Evolutionary conservation across 2,329 filamentous ascomycete genomes (phyloP).

Genomic region (Dothideomycetes sp.): DNA sequence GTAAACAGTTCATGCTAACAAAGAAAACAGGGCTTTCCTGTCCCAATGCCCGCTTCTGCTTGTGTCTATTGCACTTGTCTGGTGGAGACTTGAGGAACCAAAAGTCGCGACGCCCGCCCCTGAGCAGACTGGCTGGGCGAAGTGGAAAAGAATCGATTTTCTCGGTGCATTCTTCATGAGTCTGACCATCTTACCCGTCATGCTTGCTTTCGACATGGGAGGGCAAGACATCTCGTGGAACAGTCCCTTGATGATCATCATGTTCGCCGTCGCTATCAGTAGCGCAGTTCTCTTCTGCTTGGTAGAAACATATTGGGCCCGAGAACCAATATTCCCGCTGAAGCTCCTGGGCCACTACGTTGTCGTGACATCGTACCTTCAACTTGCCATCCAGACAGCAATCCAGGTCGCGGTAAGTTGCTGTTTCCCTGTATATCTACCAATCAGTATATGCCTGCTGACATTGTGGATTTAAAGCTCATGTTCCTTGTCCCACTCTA

Average conservation of each 20-base stretch:
- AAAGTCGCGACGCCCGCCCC: slow-evolving; percentile 10
- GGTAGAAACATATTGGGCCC: slow-evolving; percentile 32
- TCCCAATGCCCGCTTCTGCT: slow-evolving; percentile 46
- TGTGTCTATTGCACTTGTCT: slow-evolving; percentile 38
- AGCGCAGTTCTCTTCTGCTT: slow-evolving; percentile 18
- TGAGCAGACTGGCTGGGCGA: slow-evolving; percentile 17
- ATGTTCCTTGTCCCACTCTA: slow-evolving; percentile 60
- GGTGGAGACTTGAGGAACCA: slow-evolving; percentile 16
- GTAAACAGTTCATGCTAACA: slow-evolving; percentile 1
- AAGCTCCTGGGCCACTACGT: slow-evolving; percentile 40
- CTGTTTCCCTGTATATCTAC: neutral
- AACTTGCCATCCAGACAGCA: slow-evolving; percentile 41
- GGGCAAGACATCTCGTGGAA: slow-evolving; percentile 32
- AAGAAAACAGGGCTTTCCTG: slow-evolving; percentile 39
- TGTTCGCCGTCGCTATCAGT: slow-evolving; percentile 17
- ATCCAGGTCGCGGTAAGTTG: slow-evolving; percentile 38
- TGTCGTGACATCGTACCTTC: slow-evolving; percentile 42
- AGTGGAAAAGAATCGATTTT: slow-evolving; percentile 48
- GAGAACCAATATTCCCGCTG: slow-evolving; percentile 50
- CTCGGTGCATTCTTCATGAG: slow-evolving; percentile 40
- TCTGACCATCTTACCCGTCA: slow-evolving; percentile 30
- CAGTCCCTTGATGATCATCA: slow-evolving; percentile 20
- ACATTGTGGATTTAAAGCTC: no score
- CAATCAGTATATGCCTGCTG: no score
- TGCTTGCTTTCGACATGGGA: slow-evolving; percentile 38